Evolutionary conservation across 2,329 filamentous ascomycete genomes (phyloP).

Genomic region (Neobulgaria alba): DNA sequence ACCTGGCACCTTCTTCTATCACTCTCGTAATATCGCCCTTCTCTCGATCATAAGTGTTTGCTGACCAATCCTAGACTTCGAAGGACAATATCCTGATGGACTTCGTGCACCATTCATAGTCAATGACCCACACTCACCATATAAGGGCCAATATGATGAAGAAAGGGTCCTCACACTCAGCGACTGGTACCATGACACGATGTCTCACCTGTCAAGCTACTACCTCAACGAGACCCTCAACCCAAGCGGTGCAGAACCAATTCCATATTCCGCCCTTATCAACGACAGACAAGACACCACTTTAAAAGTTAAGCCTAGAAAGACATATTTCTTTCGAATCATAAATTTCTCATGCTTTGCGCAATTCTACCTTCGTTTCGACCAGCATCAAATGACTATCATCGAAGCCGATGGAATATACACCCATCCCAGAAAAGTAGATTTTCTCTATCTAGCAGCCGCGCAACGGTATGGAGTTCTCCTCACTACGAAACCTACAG

Average conservation of each 20-base stretch:
- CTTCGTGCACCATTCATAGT: conserved; percentile 3
- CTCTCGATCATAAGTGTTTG: not conserved
- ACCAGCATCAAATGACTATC: conserved; percentile 54
- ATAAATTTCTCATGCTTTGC: conserved; percentile 67
- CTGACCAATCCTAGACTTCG: not conserved
- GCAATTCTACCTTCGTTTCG: conserved; percentile 56
- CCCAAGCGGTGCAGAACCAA: conserved; percentile 15
- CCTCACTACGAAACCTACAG: conserved; percentile 35
- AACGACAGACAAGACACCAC: conserved; percentile 58
- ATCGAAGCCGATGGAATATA: conserved; percentile 41
- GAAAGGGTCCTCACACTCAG: not conserved
- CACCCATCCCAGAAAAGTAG: conserved; percentile 27
- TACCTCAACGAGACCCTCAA: conserved; percentile 1
- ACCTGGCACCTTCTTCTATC: conserved; percentile 4
- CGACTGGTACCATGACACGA: conserved; percentile 2
- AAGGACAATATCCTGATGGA: conserved; percentile 2
- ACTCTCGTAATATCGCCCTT: conserved; percentile 2
- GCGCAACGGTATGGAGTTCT: conserved; percentile 40
- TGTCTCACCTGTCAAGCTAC: not conserved
- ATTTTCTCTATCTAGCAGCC: conserved; percentile 34
- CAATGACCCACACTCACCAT: not conserved
- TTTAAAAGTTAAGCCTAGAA: conserved; percentile 52
- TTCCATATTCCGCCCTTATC: conserved; percentile 60
- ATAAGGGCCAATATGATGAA: conserved; percentile 1
- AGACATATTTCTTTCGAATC: conserved; percentile 64